A percentile compares a stretch with the other conserved stretches of the same genome.
Conservation (phyloP, 2,329 filamentous ascomycete species). For the Fusarium tuaranense region DNA sequence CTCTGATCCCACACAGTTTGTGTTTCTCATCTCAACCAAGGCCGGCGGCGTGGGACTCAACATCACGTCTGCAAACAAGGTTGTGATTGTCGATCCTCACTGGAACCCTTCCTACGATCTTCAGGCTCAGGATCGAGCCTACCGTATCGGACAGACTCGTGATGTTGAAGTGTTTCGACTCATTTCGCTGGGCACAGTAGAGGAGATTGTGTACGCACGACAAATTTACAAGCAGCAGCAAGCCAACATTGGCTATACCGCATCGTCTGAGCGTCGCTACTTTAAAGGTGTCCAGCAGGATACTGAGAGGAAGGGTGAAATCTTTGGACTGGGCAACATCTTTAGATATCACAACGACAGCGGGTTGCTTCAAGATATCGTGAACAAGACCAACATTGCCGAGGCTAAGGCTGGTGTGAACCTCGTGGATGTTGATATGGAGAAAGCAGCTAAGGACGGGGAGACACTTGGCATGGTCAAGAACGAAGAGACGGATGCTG, state of each 20-base stretch:
- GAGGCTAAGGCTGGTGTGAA: constrained; percentile 89
- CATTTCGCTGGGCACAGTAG: constrained; percentile 90
- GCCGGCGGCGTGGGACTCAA: constrained; percentile 95
- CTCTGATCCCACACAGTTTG: constrained; percentile 85
- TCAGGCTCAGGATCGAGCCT: constrained; percentile 95
- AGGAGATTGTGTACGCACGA: constrained; percentile 95
- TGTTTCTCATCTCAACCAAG: constrained; percentile 94
- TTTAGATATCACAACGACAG: constrained; percentile 85
- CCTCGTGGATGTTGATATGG: constrained; percentile 81
- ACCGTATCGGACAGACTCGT: constrained; percentile 91
- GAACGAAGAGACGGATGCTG: constrained; percentile 63
- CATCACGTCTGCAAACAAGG: constrained; percentile 97
- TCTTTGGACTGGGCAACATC: constrained; percentile 90
- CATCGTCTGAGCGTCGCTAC: constrained; percentile 91
- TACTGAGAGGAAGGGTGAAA: constrained; percentile 85
- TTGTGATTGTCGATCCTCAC: constrained; percentile 95
- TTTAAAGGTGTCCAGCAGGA: constrained; percentile 95
- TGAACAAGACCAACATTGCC: constrained; percentile 98
- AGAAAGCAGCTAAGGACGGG: constrained; percentile 68
- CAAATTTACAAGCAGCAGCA: constrained; percentile 99
- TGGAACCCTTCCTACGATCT: constrained; percentile 97
- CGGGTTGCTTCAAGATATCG: constrained; percentile 89
- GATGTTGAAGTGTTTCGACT: constrained; percentile 97
- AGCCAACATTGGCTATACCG: constrained; percentile 96
- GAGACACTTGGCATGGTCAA: constrained; percentile 58